A percentile compares a stretch with the other conserved stretches of the same genome.
Evolutionary conservation across 2,329 filamentous ascomycete species (phyloP).

Genomic region (Claviceps lovelessii): DNA sequence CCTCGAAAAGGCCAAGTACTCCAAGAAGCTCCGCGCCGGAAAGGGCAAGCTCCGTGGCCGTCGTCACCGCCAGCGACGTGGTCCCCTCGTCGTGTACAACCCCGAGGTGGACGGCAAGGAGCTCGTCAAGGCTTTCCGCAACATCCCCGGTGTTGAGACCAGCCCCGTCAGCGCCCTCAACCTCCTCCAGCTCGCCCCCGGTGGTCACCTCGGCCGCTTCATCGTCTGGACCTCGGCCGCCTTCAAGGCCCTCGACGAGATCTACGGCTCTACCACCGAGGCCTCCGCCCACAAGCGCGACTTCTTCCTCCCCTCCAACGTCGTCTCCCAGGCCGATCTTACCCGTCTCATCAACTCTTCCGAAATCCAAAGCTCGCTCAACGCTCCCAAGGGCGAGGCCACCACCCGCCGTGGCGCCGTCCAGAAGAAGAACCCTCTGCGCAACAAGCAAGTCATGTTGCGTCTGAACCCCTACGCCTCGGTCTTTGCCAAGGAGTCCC

Average conservation of each 20-base stretch:
- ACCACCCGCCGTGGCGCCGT: constrained; percentile 79
- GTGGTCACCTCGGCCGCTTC: constrained; percentile 98
- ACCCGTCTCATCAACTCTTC: constrained; percentile 98
- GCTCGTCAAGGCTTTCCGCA: constrained; percentile 89
- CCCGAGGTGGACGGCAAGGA: constrained; percentile 90
- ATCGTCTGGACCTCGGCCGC: constrained; percentile 96
- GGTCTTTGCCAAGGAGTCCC: constrained; percentile 61
- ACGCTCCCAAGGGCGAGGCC: constrained; percentile 78
- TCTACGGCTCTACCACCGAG: constrained; percentile 89
- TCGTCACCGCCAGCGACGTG: constrained; percentile 93
- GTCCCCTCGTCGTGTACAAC: constrained; percentile 95
- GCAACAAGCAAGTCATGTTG: constrained; percentile 97
- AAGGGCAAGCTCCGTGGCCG: constrained; percentile 98
- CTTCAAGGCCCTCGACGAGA: constrained; percentile 88
- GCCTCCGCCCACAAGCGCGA: constrained; percentile 94
- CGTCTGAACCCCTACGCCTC: constrained; percentile 96
- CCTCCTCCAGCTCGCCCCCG: constrained; percentile 96
- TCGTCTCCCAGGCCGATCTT: constrained; percentile 89
- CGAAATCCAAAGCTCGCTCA: constrained; percentile 92
- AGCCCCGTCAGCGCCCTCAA: constrained; percentile 86
- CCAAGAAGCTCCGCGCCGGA: constrained; percentile 92
- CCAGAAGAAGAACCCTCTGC: constrained; percentile 99
- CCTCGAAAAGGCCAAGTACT: constrained; percentile 88
- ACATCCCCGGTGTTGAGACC: constrained; percentile 97
- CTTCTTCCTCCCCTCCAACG: constrained; percentile 87